Evolutionary conservation across 306 rosid genomes (phyloP).

Genomic region (Fragaria ananassa): DNA sequence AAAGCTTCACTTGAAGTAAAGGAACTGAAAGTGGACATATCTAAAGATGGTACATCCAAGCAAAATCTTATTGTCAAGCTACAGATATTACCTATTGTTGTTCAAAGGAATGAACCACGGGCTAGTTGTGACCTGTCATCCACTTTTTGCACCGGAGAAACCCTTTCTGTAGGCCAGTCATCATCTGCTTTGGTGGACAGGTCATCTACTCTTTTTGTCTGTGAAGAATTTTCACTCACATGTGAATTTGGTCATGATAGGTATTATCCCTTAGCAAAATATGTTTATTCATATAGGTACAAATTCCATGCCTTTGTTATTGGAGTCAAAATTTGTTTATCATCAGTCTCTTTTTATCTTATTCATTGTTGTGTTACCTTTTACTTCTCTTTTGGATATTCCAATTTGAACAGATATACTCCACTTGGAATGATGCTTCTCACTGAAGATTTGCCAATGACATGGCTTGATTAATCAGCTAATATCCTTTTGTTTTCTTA

Average conservation of each 20-base stretch:
- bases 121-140: slow-evolving; percentile 60
- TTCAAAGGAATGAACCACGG: slow-evolving; percentile 77
- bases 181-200: slow-evolving; percentile 51
- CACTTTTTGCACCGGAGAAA: slow-evolving; percentile 54
- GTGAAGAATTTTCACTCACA: slow-evolving; percentile 70
- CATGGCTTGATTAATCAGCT: slow-evolving; percentile 15
- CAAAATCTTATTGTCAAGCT: slow-evolving; percentile 76
- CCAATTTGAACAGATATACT: background rate
- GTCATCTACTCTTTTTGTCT: slow-evolving; percentile 60
- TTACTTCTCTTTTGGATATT: background rate
- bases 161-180: slow-evolving; percentile 53
- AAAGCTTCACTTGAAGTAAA: slow-evolving; percentile 75
- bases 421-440: background rate
- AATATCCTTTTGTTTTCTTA: slow-evolving; percentile 27
- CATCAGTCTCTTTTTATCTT: background rate
- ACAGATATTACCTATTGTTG: slow-evolving; percentile 62
- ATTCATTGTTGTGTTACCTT: background rate
- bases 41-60: slow-evolving; percentile 69
- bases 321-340: background rate
- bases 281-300: slow-evolving; percentile 1
- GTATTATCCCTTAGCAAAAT: slow-evolving; percentile 37
- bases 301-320: background rate
- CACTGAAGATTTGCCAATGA: background rate
- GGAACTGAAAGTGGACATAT: slow-evolving; percentile 76
- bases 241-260: slow-evolving; percentile 94